Base-by-base conservation (phyloP, 495 filamentous ascomycete species). In the Pyronema omphalodes region DNA sequence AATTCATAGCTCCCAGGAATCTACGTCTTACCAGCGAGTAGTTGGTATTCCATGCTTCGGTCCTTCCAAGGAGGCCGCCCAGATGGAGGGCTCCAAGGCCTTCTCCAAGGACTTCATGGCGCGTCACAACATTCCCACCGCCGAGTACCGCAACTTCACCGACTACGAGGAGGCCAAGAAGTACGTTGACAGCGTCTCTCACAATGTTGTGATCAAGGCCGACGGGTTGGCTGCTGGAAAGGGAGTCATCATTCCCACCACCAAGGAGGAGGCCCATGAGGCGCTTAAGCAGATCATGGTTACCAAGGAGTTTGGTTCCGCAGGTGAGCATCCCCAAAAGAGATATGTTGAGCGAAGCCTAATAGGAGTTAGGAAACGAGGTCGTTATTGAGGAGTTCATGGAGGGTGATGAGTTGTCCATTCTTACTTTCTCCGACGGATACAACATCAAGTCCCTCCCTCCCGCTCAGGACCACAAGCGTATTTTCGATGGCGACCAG, bases 91-190 rank as follows among this genome's bases (percentile, higher is more conserved):
- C 52, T 88, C 83, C 66, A 96, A 98, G 73, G 83, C 88, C 11
- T 96, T 93, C 70, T 84, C 86, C 34, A 98, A 98, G 68, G 89
- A 98, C 69, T 98, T 98, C 67, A 98, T 98, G 93, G 77, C 84
- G 67, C 78, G 79, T 57, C 80, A 94, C 68, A 73, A 74, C 59
- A 94, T 98, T 59, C 89, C 91, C 39, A 96, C 91, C 1, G 91
- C 93, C 6, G 75, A 72, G 29, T 98, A 93, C 69, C 75, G 78
- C 66, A 95, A 88, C 70, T 94, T 96, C 68, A 79, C 73, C 67
- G 72, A 82, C 59, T 93, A 89, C 68, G 78, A 85, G 54, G 69
- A 77, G 33, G 91, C 93, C 4, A 71, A 73, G 61, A 67, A 75
- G 54, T 88, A 95, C 63, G 70, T 96, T 41, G 83, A 88, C 59